Evolutionary conservation across 192 early-diverging fungal genomes (phyloP), one percentile per base, ranked within the genome.

Genomic region (Coemansia aciculifera): DNA sequence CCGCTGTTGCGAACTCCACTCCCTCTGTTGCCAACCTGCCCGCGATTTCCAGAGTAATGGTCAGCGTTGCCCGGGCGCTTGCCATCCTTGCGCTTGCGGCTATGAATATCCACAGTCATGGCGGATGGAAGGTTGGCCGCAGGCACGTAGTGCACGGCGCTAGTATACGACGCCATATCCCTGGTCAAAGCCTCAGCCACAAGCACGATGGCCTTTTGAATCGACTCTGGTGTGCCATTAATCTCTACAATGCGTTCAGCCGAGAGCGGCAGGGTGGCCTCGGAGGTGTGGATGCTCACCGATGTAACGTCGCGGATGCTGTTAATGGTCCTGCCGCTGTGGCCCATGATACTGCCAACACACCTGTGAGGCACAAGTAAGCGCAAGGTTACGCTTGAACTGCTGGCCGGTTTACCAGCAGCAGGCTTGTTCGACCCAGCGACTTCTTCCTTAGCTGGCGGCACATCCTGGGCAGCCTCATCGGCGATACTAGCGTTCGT

Each of bases 291-390:
- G 46, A 83, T 83, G 61, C 54, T 70, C 44, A 83, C 76, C 4
- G 64, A 64, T 3, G 81, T 46, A 15, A 40, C 44, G 12, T 78
- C 72, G 54, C 81, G 72, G 43, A 83, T 78, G 49, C 62, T 69
- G 73, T 78, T 83, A 64, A 83, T 83, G 11, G 75, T 73, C 65
- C 52, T 68, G 39, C 81, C 81, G 67, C 73, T 77, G 57, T 78
- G 81, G 52, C 81, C 81, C 81, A 83, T 83, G 59, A 83, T 75
- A 59, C 76, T 83, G 66, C 81, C 81, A 44, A 83, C 73, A 63
- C 81, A 83, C 62, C 71, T 75, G 69, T 79, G 76, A 15, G 81
- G 81, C 23, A 83, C 81, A 23, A 83, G 73, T 34, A 83, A 51
- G 29, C 81, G 75, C 32, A 83, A 62, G 3, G 73, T 78, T 10